Evolutionary conservation across 176 grass and related monocot genomes (phyloP).

Genomic region (Carex scoparia): DNA sequence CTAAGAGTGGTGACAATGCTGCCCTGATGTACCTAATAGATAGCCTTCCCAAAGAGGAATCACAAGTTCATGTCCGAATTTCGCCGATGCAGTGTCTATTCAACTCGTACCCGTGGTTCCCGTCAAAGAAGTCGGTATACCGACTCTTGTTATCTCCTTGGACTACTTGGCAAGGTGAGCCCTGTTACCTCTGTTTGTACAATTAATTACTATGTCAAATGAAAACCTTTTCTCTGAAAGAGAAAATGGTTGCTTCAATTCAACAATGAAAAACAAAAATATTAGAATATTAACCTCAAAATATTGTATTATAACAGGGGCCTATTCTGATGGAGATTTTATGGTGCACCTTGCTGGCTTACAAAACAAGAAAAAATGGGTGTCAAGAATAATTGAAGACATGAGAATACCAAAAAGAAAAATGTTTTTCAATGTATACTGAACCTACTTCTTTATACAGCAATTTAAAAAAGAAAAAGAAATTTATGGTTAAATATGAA

Average conservation of each 20-base stretch:
- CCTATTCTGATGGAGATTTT: conserved; percentile 87
- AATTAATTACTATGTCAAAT: not conserved
- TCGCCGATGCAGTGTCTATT: conserved; percentile 81
- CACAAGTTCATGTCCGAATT: conserved; percentile 41
- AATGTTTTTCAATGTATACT: not conserved
- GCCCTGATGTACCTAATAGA: conserved; percentile 58
- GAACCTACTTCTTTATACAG: not conserved
- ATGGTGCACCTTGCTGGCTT: conserved; percentile 87
- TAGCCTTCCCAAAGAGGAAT: conserved; percentile 47
- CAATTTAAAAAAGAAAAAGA: not conserved
- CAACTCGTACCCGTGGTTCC: conserved; percentile 86
- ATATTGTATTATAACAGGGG: conserved; percentile 35
- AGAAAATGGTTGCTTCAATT: too few relatives aligned
- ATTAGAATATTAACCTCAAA: not conserved
- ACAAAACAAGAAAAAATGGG: conserved; percentile 68
- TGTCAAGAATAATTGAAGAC: conserved; percentile 45
- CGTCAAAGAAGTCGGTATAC: conserved; percentile 36
- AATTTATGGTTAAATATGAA: not conserved
- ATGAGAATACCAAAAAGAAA: conserved; percentile 22
- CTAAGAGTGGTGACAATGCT: conserved; percentile 74
- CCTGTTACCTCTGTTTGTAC: not conserved
- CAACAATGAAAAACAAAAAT: too few relatives aligned
- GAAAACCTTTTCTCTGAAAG: too few relatives aligned
- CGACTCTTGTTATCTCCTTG: conserved; percentile 44
- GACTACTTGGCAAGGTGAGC: conserved; percentile 67